Evolutionary conservation across 2,329 filamentous ascomycete genomes (phyloP), one percentile per base, ranked within the genome.

Genomic region (Calonectria pseudoturangicola): DNA sequence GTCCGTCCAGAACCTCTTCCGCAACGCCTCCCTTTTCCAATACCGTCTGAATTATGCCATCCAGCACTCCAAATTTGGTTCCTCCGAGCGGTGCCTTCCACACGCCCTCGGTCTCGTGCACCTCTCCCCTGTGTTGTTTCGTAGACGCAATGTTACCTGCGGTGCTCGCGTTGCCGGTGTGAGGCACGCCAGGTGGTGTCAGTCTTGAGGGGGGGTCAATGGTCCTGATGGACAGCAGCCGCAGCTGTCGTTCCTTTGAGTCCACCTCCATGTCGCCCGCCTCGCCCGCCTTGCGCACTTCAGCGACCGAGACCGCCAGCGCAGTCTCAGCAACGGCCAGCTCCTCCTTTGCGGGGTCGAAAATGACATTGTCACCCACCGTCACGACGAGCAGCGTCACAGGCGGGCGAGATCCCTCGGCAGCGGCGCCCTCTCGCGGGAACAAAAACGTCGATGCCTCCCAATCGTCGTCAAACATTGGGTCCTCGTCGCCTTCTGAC

Each of bases 381-480:
- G 94, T 92, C 83, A 98, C 93, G 69, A 98, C 95, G 13, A 99
- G 92, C 25, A 99, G 89, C 4, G 96, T 98, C 69, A 99, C 91
- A 0, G 97, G 95, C 5, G 97, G 97, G 62, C 93, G 90, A 13
- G 87, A 82, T 0, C 79, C 79, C 2, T 76, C 77, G 21, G 81
- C 77, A 27, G 79, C 74, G 4, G 77, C 79, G 41, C 78, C 80
- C 16, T 84, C 82, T 72, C 88, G 89, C 1, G 92, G 90, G 85
- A 97, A 99, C 36, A 99, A 87, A 70, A 92, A 92, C 21, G 91
- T 89, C 1, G 95, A 92, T 18, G 93, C 94, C 75, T 94, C 95
- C 97, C 97, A 99, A 86, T 99, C 97, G 85, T 99, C 97, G 86
- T 98, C 94, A 85, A 99, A 99, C 82, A 98, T 92, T 15, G 97